Evolutionary conservation across 345 rosid genomes (phyloP).

Genomic region (Murraya paniculata): DNA sequence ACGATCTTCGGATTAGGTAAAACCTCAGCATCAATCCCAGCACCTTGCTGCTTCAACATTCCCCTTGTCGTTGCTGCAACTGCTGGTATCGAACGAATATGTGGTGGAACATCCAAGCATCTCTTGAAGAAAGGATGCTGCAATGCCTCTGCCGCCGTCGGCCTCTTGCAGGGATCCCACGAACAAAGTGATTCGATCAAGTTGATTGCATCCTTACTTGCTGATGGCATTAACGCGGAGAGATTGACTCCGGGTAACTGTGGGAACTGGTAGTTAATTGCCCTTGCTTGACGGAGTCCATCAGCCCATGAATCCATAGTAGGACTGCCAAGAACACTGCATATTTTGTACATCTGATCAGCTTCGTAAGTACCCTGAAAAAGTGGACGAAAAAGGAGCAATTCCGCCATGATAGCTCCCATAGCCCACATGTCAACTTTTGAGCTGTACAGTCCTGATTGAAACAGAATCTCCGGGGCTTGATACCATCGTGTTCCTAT

Average conservation of each 20-base stretch:
- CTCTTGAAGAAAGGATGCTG: constrained; percentile 92
- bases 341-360: constrained; percentile 88
- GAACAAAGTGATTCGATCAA: constrained; percentile 70
- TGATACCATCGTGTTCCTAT: background rate
- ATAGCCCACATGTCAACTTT: constrained; percentile 29
- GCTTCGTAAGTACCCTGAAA: constrained; percentile 81
- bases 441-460: background rate
- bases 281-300: constrained; percentile 24
- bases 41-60: background rate
- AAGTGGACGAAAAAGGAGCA: constrained; percentile 67
- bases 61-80: background rate
- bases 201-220: constrained; percentile 53
- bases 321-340: constrained; percentile 79
- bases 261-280: constrained; percentile 53
- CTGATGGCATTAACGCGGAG: constrained; percentile 53
- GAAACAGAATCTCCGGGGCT: background rate
- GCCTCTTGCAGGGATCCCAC: constrained; percentile 90
- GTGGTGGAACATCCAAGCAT: constrained; percentile 76
- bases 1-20: background rate
- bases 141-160: constrained; percentile 72
- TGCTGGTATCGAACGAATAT: constrained; percentile 45
- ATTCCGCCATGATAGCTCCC: constrained; percentile 92
- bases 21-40: background rate
- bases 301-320: constrained; percentile 66
- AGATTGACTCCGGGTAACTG: constrained; percentile 54